A percentile compares a stretch with the other conserved stretches of the same genome.
phyloP scores from a whole-genome alignment of 2,329 filamentous ascomycete genomes.

The Lachnellula suecica region DNA sequence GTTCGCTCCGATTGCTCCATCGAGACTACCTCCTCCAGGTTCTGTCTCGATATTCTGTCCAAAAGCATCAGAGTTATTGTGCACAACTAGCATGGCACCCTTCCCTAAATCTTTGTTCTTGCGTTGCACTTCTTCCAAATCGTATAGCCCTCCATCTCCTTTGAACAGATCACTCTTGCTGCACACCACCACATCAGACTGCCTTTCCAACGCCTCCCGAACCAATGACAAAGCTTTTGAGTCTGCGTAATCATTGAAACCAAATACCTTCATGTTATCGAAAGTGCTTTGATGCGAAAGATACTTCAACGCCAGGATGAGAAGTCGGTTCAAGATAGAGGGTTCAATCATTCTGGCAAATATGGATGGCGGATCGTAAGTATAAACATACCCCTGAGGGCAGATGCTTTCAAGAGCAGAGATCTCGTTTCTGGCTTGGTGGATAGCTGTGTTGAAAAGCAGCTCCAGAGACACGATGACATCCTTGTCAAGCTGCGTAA shows the following conservation, averaged over 20 bases:
- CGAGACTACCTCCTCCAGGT: conserved; percentile 23
- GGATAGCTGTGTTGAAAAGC: conserved; percentile 23
- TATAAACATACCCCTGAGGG: conserved; percentile 28
- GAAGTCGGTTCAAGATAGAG: conserved; percentile 20
- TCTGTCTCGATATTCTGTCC: conserved; percentile 33
- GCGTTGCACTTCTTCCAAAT: conserved; percentile 10
- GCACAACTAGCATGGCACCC: conserved; percentile 26
- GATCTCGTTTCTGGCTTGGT: conserved; percentile 26
- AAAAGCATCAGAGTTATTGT: conserved; percentile 32
- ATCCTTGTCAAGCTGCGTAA: conserved; percentile 1
- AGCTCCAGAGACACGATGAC: conserved; percentile 25
- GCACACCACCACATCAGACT: conserved; percentile 14
- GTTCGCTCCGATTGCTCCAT: conserved; percentile 28
- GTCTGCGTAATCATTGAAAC: conserved; percentile 27
- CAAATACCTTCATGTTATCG: conserved; percentile 23
- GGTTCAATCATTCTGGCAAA: conserved; percentile 25
- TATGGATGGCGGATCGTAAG: conserved; percentile 27
- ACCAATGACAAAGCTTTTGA: neutral
- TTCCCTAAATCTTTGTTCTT: conserved; percentile 1
- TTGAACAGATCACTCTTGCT: conserved; percentile 21
- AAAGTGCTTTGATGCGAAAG: conserved; percentile 18
- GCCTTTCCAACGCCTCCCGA: conserved; percentile 14
- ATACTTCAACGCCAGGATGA: conserved; percentile 21
- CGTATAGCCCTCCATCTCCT: conserved; percentile 8
- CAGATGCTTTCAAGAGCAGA: conserved; percentile 25